Conservation (phyloP, 345 rosid genomes). For the Eucalyptus camaldulensis region DNA sequence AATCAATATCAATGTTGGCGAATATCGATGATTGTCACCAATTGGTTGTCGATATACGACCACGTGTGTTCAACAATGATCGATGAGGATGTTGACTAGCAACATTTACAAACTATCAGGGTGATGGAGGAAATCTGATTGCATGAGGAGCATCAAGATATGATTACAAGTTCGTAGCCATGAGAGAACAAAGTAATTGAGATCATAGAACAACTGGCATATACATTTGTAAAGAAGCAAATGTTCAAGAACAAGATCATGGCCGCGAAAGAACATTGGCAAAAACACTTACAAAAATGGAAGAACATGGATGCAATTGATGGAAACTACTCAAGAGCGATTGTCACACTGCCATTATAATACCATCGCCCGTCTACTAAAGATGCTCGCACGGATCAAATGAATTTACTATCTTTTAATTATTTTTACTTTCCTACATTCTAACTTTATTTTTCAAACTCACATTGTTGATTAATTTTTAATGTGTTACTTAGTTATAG, state of each 20-base stretch:
- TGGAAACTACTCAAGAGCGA: no score
- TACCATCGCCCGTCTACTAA: no score
- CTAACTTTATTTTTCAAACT: no score
- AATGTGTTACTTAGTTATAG: accelerated
- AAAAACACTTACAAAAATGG: no score
- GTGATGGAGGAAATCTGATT: background rate
- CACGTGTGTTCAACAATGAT: background rate
- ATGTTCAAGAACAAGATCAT: no score
- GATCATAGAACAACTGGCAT: background rate
- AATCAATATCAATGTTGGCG: background rate
- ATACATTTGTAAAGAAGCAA: background rate
- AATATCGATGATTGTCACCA: background rate
- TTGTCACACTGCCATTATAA: no score
- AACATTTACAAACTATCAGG: background rate
- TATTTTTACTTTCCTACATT: accelerated
- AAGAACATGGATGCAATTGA: no score
- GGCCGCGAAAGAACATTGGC: no score
- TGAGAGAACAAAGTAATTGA: background rate
- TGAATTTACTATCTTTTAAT: no score
- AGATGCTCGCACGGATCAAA: accelerated
- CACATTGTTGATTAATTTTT: no score
- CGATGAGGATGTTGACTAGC: background rate
- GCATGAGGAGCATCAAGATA: no score
- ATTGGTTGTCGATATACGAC: background rate
- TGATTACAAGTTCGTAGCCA: background rate